Percentiles rank a stretch among this genome's conserved stretches.
phyloP scores from a whole-genome alignment of 2,329 filamentous ascomycete genomes.

The Pseudogymnoascus sp. region DNA sequence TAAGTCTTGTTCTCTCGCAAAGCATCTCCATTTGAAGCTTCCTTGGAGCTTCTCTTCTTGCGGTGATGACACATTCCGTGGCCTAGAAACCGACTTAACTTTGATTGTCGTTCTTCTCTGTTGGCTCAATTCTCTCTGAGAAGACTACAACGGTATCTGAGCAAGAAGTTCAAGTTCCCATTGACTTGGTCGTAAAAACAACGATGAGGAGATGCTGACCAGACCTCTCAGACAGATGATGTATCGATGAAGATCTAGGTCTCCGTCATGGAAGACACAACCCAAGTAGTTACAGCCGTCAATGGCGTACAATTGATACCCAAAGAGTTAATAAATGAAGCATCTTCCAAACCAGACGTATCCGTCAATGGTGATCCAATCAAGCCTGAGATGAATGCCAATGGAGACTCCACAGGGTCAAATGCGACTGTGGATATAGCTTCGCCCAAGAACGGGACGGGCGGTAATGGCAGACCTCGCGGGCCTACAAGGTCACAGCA shows the following conservation, averaged over 20 bases:
- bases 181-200: neutral
- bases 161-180: slow-evolving; percentile 31
- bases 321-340: slow-evolving; percentile 7
- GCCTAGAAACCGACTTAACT: slow-evolving; percentile 43
- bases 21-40: neutral
- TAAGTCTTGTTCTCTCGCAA: neutral
- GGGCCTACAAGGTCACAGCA: slow-evolving; percentile 31
- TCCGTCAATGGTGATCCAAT: slow-evolving; percentile 2
- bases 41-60: slow-evolving; percentile 18
- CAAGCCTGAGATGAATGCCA: neutral
- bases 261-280: slow-evolving; percentile 11
- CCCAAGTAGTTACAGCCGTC: slow-evolving; percentile 7
- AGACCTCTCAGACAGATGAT: slow-evolving; percentile 1
- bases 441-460: neutral
- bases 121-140: slow-evolving; percentile 51
- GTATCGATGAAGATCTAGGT: neutral
- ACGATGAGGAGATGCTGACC: slow-evolving; percentile 15
- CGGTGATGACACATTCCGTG: slow-evolving; percentile 55
- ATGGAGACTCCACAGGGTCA: neutral
- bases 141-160: slow-evolving; percentile 99
- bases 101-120: slow-evolving; percentile 52
- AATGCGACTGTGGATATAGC: slow-evolving; percentile 1
- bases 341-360: slow-evolving; percentile 1
- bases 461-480: slow-evolving; percentile 12
- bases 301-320: slow-evolving; percentile 7